Evolutionary conservation across 2,329 filamentous ascomycete species (phyloP).

Genomic region (Colletotrichum filicis): DNA sequence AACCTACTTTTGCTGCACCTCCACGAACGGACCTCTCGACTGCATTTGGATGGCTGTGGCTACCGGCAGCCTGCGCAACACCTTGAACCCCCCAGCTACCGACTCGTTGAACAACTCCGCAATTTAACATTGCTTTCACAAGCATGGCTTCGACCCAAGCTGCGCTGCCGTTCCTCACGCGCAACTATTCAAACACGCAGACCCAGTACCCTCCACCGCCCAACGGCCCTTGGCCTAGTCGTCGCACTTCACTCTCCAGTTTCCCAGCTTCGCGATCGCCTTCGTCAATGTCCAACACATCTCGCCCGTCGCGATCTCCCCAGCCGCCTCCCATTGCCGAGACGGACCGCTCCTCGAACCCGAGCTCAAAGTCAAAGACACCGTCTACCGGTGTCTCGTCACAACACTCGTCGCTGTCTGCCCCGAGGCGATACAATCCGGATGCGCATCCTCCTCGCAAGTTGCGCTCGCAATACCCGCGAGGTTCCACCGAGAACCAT

Average conservation of each 20-base stretch:
- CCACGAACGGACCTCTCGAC: slow-evolving; percentile 30
- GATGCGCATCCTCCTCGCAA: slow-evolving; percentile 64
- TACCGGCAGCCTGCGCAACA: slow-evolving; percentile 29
- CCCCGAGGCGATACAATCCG: slow-evolving; percentile 60
- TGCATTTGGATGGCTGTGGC: slow-evolving; percentile 30
- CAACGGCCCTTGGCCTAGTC: slow-evolving; percentile 43
- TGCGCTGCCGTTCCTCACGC: slow-evolving; percentile 54
- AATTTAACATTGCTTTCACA: slow-evolving; percentile 17
- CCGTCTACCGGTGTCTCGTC: slow-evolving; percentile 67
- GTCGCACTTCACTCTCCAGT: slow-evolving; percentile 71
- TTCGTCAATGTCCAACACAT: slow-evolving; percentile 67
- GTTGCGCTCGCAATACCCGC: slow-evolving; percentile 80
- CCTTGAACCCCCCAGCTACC: slow-evolving; percentile 14
- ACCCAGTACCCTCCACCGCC: slow-evolving; percentile 45
- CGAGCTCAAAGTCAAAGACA: slow-evolving; percentile 69
- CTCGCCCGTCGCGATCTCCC: slow-evolving; percentile 65
- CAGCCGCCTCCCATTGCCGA: slow-evolving; percentile 60
- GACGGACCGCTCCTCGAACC: slow-evolving; percentile 67
- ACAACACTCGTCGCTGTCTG: slow-evolving; percentile 70
- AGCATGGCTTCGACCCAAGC: slow-evolving; percentile 54
- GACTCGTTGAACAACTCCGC: slow-evolving; percentile 26
- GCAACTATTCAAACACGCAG: slow-evolving; percentile 50
- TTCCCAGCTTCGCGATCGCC: slow-evolving; percentile 69
- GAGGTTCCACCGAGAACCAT: slow-evolving; percentile 85
- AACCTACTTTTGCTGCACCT: slow-evolving; percentile 27